Conservation (phyloP, 83 land plant species). For the Diphasiastrum complanatum region DNA sequence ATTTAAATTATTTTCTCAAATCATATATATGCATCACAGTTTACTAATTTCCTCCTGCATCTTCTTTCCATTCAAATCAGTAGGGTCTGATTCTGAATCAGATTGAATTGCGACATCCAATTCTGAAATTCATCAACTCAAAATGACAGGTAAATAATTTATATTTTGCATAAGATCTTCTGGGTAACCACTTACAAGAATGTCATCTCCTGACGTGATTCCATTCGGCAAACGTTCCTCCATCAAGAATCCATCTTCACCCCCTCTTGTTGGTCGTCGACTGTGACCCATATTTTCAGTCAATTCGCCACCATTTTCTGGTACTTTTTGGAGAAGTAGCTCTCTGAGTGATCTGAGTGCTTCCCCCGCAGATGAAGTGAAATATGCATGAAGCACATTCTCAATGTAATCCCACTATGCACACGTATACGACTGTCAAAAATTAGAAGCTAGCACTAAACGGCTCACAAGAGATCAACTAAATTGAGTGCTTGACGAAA, state of each 20-base stretch:
- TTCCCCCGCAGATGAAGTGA: constrained; percentile 55
- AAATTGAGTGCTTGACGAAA: too few species aligned
- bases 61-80: too few species aligned
- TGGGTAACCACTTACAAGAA: constrained; percentile 44
- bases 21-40: too few species aligned
- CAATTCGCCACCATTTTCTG: constrained; percentile 49
- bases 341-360: constrained; percentile 57
- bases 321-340: constrained; percentile 61
- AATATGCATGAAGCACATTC: constrained; percentile 56
- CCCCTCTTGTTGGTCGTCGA: constrained; percentile 68
- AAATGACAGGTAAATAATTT: too few species aligned
- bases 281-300: constrained; percentile 55
- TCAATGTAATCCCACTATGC: constrained; percentile 88
- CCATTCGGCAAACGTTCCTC: constrained; percentile 50
- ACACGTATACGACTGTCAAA: too few species aligned
- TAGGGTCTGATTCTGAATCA: too few species aligned
- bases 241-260: constrained; percentile 55
- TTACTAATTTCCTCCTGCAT: too few species aligned
- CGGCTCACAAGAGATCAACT: too few species aligned
- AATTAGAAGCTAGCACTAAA: too few species aligned
- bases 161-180: not conserved
- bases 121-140: too few species aligned
- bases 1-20: too few species aligned
- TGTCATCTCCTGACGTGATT: constrained; percentile 60
- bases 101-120: too few species aligned